Base-by-base conservation (phyloP, 1,284 basidiomycete species). In the Exobasidium rhododendri region DNA sequence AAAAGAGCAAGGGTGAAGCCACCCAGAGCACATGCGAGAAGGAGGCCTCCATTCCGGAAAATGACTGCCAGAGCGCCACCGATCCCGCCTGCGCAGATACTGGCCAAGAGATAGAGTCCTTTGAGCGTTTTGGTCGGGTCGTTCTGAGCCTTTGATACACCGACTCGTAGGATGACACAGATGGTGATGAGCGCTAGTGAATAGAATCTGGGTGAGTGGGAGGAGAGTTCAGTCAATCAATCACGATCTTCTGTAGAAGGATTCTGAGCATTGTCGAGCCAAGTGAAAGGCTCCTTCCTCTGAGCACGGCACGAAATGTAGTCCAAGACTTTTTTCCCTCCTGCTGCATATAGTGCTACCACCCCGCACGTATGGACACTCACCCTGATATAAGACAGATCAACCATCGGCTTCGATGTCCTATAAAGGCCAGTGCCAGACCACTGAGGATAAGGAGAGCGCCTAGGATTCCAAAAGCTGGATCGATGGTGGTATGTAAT, bases 101-200 rank as follows among this genome's bases (percentile, higher is more conserved):
- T 87, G 1, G 92, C 87, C 20, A 97, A 85, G 13, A 96, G 88
- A 81, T 94, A 97, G 79, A 96, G 86, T 51, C 93, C 94, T 31
- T 91, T 87, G 20, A 93, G 83, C 2, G 88, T 89, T 62, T 83
- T 84, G 50, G 80, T 86, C 0, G 94, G 94, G 0, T 90, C 87
- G 67, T 91, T 88, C 68, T 94, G 83, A 24, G 91, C 88, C 3
- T 87, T 85, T 45, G 90, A 80, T 58, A 93, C 86, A 49, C 93
- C 94, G 75, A 94, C 94, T 70, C 89, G 88, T 78, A 94, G 84
- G 74, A 97, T 92, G 75, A 97, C 86, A 66, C 91, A 88, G 71
- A 92, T 84, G 77, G 90, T 91, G 28, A 55, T n/a, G 64, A 96
- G 85, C 13, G 91, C 86, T 55, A 92, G 83, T 51, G 90, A 86